Evolutionary conservation across 805 yeast species (phyloP), one percentile per base, ranked within the genome.

Genomic region (Monosporozyma aerobia): DNA sequence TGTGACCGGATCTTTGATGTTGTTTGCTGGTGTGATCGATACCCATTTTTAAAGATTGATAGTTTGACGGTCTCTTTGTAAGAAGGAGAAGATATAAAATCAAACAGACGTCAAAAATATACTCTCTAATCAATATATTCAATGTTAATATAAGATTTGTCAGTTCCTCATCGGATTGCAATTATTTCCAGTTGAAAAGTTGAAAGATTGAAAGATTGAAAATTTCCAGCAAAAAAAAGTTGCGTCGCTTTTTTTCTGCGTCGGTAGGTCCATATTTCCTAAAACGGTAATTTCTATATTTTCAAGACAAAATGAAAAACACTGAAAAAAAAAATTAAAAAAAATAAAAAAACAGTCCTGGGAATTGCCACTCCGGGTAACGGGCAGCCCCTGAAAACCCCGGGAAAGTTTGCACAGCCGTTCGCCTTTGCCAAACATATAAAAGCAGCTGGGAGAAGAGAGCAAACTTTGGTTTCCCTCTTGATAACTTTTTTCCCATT

Each of bases 11-110:
- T 80, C 90, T 88, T 74, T 81, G 82, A 85, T 94, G 99, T 80
- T 89, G 97, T 79, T 92, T 94, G 76, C 83, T 75, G 78, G 85
- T 81, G 82, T 88, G 96, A 82, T 94, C 98, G 80, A 85, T 88
- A 85, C 97, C 98, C 98, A 90, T 90, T 72, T 69, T 77, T 46
- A 22, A 32, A 32, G 48, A 35, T 19, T 32, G 30, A 13, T 46
- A 32, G 41, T 32, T 35, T 41, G 45, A 41, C 45, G 45, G 30
- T 41, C 25, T 23, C 10, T n/a, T 41, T 41, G 27, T 39, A 39
- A 13, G 4, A 10, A 37, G 19, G 40, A n/a, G 40, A 35, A 35
- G 5, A 10, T 16, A n/a, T 39, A 16, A 39, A 8, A n/a, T 16
- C 14, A 11, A 5, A 37, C 5, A 5, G 16, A 39, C 9, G n/a